Percentiles rank a stretch among this genome's conserved stretches.
Conservation (phyloP, 768 basidiomycete species). For the Tulasnella sp. region DNA sequence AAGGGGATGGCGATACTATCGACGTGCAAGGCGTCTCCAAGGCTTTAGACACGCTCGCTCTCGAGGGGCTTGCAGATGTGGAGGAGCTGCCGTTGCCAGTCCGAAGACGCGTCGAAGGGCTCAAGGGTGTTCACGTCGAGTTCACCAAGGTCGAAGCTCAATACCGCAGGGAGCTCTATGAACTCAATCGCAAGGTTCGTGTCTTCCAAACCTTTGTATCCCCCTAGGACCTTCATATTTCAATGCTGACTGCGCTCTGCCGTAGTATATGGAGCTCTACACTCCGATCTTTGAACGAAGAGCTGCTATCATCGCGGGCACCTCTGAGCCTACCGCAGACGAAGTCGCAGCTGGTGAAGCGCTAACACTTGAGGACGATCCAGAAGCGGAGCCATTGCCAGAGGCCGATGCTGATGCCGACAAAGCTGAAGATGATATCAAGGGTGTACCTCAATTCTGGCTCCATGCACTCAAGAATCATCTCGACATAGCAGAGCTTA, state of each 20-base stretch:
- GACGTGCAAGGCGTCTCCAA: constrained; percentile 33
- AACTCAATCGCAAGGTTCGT: constrained; percentile 88
- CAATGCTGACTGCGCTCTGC: neutral
- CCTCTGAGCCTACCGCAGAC: constrained; percentile 56
- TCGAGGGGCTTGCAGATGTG: constrained; percentile 63
- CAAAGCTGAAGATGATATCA: constrained; percentile 21
- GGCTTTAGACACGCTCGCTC: constrained; percentile 8
- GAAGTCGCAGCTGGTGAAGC: constrained; percentile 76
- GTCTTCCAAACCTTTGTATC: neutral
- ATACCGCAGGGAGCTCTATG: constrained; percentile 90
- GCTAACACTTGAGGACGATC: constrained; percentile 60
- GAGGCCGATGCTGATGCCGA: constrained; percentile 22
- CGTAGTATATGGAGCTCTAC: constrained; percentile 32
- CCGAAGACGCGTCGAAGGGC: constrained; percentile 74
- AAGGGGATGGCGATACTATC: constrained; percentile 40
- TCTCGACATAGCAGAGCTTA: constrained; percentile 68
- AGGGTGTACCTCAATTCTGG: constrained; percentile 92
- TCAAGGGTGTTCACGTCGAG: constrained; percentile 90
- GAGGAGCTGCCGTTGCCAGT: constrained; percentile 73
- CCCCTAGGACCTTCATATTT: neutral
- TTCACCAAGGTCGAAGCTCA: constrained; percentile 85
- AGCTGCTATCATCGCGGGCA: constrained; percentile 69
- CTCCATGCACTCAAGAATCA: constrained; percentile 92
- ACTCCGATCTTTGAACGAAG: constrained; percentile 79
- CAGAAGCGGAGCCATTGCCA: constrained; percentile 20